Conservation (phyloP, 192 early-diverging fungal genomes). For the Backusella luteola region DNA sequence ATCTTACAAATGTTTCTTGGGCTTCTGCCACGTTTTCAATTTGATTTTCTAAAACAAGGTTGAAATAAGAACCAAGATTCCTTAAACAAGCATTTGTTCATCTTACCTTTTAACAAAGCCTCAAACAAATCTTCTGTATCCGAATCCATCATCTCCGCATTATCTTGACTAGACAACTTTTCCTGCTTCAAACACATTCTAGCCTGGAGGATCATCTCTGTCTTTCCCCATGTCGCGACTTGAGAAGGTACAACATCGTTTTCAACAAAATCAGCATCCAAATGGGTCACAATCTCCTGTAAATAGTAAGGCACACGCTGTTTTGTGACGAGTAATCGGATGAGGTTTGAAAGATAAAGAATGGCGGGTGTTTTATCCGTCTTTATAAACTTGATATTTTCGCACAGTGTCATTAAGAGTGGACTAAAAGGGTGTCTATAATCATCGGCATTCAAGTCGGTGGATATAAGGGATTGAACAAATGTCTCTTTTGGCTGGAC, state of each 20-base stretch:
- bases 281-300: not conserved
- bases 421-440: slow-evolving; percentile 50
- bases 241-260: not conserved
- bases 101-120: slow-evolving; percentile 9
- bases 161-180: not conserved
- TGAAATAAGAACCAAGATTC: not conserved
- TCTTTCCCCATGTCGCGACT: not conserved
- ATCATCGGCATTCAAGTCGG: slow-evolving; percentile 7
- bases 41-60: slow-evolving; percentile 7
- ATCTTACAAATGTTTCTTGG: not conserved
- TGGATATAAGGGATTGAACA: not conserved
- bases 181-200: slow-evolving; percentile 2
- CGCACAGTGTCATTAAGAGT: slow-evolving; percentile 43
- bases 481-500: not conserved
- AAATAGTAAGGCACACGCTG: slow-evolving; percentile 37
- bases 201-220: slow-evolving; percentile 13
- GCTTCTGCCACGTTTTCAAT: not conserved
- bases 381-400: slow-evolving; percentile 41
- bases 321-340: slow-evolving; percentile 33
- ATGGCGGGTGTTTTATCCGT: slow-evolving; percentile 23
- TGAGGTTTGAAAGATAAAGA: slow-evolving; percentile 36
- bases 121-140: not conserved
- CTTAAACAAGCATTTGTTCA: not conserved
- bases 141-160: not conserved
- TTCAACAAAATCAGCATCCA: not conserved